Conservation (phyloP, 2,329 filamentous ascomycete genomes). For the Hawksworthiomyces lignivorus region DNA sequence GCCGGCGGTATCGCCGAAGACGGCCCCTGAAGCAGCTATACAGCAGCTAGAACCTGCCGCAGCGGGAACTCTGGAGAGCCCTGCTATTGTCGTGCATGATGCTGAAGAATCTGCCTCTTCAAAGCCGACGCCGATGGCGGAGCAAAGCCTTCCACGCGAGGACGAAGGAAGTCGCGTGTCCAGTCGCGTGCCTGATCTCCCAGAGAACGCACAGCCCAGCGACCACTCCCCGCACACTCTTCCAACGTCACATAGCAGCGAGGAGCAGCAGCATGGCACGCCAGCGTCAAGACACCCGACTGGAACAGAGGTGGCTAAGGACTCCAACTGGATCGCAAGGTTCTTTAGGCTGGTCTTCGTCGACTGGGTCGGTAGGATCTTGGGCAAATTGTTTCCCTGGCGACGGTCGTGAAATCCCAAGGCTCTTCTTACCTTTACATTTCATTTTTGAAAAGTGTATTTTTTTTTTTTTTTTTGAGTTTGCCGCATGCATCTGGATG, state of each 20-base stretch:
- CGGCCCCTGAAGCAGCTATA: too few relatives aligned
- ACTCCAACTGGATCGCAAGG: slow-evolving; percentile 24
- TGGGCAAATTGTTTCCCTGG: slow-evolving; percentile 23
- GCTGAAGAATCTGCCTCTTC: neutral
- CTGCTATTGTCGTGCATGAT: neutral
- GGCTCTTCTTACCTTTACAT: too few relatives aligned
- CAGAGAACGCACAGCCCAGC: too few relatives aligned
- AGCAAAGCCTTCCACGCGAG: too few relatives aligned
- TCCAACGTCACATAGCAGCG: slow-evolving; percentile 9
- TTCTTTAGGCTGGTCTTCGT: slow-evolving; percentile 30
- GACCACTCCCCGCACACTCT: too few relatives aligned
- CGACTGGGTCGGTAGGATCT: slow-evolving; percentile 30
- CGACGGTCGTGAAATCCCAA: too few relatives aligned
- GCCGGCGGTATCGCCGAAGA: neutral
- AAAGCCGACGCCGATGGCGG: neutral
- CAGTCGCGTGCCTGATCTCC: too few relatives aligned
- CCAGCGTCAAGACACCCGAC: slow-evolving; percentile 16
- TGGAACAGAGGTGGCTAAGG: slow-evolving; percentile 16
- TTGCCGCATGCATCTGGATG: too few relatives aligned
- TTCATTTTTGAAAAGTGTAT: too few relatives aligned
- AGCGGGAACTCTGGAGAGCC: neutral
- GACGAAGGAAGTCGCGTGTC: too few relatives aligned
- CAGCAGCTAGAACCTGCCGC: neutral
- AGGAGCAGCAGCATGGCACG: slow-evolving; percentile 7
- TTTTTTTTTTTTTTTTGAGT: too few relatives aligned